Evolutionary conservation across 2,329 filamentous ascomycete genomes (phyloP), one percentile per base, ranked within the genome.

Genomic region (Apiospora arundinis): DNA sequence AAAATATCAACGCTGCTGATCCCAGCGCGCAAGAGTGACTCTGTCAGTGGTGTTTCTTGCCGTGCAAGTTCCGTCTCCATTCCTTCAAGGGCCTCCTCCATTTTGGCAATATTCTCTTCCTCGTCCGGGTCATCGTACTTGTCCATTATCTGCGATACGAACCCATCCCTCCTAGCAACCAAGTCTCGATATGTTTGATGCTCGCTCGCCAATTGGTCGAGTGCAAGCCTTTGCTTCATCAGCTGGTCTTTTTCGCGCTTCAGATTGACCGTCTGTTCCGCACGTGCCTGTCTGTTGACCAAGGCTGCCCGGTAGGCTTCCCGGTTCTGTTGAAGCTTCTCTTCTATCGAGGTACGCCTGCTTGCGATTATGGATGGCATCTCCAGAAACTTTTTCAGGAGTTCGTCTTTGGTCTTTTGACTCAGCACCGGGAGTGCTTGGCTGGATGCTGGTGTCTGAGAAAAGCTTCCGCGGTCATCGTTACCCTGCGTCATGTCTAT

Each of bases 121-220:
- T 85, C 89, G 67, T 89, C 85, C 32, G 84, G 84, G 12, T 87
- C 83, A 18, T 83, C 83, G 72, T 89, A 90, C 0, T 85, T 85
- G 71, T 86, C 81, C 3, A 83, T 82, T 67, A 90, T 84, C 68
- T 83, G 81, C 66, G 83, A 78, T 0, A 86, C 81, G 28, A 90
- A 77, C 7, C 80, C 76, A 71, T 89, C 84, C 63, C 83, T 83
- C 73, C 85, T 83, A 21, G 79, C 78, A 52, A 80, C 80, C 16
- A 89, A 78, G 2, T 80, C 76, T 63, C 81, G 80, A 71, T 86
- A 87, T 2, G 80, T 79, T 28, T 83, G 80, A 70, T 86, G 78
- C n/a, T 85, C 82, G 11, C 75, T 78, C 21, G 79, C 77, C 3
- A 89, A 78, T 14, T 79, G 76, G 44, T 84, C 80, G 25, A 89